Conservation (phyloP, 2,329 filamentous ascomycete species). For the Fusarium poae region DNA sequence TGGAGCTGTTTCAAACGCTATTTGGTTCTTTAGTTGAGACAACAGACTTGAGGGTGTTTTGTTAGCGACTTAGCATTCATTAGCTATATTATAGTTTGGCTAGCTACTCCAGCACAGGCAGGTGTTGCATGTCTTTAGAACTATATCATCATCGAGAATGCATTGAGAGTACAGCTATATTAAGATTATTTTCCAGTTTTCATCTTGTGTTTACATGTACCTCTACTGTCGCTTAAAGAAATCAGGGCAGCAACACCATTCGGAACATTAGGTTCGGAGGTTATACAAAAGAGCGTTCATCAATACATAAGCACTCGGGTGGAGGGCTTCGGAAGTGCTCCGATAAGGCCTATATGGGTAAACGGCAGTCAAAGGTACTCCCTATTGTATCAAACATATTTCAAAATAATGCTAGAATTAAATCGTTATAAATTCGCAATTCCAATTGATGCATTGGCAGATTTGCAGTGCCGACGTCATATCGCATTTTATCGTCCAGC, state of each 20-base stretch:
- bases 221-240: neutral
- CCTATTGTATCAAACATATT: neutral
- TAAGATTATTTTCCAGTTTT: too few relatives aligned
- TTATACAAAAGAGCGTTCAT: constrained; percentile 16
- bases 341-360: constrained; percentile 23
- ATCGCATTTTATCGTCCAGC: constrained; percentile 5
- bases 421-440: neutral
- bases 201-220: neutral
- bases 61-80: neutral
- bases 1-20: neutral
- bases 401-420: constrained; percentile 1
- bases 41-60: neutral
- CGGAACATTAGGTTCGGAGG: constrained; percentile 6
- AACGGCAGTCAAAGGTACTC: constrained; percentile 1
- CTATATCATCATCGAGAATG: neutral
- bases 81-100: neutral
- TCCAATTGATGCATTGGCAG: neutral
- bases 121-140: neutral
- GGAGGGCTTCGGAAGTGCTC: constrained; percentile 37
- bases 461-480: constrained; percentile 24
- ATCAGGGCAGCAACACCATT: neutral
- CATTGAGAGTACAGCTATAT: neutral
- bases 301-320: constrained; percentile 37
- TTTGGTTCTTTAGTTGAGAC: neutral
- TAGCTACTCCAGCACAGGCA: neutral